Evolutionary conservation across 176 grass and related monocot species (phyloP), one percentile per base, ranked within the genome.

Genomic region (Olyra latifolia): DNA sequence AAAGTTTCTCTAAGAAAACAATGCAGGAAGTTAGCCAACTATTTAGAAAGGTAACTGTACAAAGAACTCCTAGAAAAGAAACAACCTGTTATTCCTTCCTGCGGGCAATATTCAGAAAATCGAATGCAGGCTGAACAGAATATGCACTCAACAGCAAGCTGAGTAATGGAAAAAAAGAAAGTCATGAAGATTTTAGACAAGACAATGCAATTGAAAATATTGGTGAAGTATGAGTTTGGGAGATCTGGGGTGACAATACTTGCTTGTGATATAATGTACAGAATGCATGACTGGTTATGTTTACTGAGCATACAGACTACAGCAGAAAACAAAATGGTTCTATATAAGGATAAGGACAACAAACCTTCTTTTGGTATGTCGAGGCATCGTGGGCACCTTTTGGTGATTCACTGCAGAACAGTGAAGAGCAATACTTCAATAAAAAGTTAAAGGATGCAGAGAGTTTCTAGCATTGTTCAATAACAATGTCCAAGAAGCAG

Each of bases 131-230:
- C 96, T 72, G 96, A 99, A 75, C 86, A 91, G 75, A 99, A 99
- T 77, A 99, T 94, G 89, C 96, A 99, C 88, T 99, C 96, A 57
- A 99, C 90, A 83, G 88, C 90, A 88, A 99, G 90, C 96, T 99
- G 92, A 27, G 77, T 68, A 81, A 64, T 59, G 79, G 24, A 27
- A 58, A 77, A 88, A 69, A 65, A 60, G 22, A 55, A 15, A 53
- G 15, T 17, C 72, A 77, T 80, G 7, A 79, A 70, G 58, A 68
- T 58, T 45, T 69, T 54, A 62, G 30, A 75, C 60, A 74, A 87
- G 10, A 32, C 22, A 43, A 61, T 63, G 35, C 72, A 85, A 80
- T 13, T 78, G 54, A 52, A 12, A 28, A 75, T 56, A 11, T n/a
- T 52, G 8, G 27, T 22, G 58, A 13, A 83, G 28, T 45, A 22